These are phyloP conservation scores for Volvox carteri DNA, from an alignment of 163 green algal genomes.

Conservation along the genomic window DNA sequence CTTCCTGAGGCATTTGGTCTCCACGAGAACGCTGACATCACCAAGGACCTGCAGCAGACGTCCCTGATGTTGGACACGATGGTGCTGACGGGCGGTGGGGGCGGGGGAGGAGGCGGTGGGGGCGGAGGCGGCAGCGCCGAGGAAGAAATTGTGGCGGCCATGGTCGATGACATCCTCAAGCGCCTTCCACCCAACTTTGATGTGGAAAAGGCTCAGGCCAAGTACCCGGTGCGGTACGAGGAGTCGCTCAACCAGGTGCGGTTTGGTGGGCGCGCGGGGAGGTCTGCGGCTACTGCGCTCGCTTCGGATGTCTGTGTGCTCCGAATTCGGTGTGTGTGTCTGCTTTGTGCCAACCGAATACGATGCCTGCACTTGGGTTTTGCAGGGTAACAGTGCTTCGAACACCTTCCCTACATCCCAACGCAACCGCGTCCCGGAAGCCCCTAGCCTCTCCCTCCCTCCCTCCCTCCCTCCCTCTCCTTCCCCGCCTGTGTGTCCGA, in stretches of 20 bases:
- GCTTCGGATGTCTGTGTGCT: too few species aligned
- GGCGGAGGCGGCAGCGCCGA: constrained; percentile 44
- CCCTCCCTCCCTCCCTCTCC: neutral
- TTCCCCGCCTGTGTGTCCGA: neutral
- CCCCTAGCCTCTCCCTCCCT: neutral
- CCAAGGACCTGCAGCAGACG: constrained; percentile 70
- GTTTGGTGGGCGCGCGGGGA: too few species aligned
- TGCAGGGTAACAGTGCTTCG: too few species aligned
- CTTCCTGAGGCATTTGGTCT: constrained; percentile 84
- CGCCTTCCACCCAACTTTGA: constrained; percentile 83
- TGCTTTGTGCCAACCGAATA: too few species aligned
- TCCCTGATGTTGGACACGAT: constrained; percentile 78
- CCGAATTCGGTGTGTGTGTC: too few species aligned
- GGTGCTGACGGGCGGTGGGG: constrained; percentile 73
- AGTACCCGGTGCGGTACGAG: constrained; percentile 73
- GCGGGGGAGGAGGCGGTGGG: constrained; percentile 46
- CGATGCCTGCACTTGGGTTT: too few species aligned
- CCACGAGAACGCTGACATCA: constrained; percentile 88
- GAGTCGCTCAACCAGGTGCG: constrained; percentile 75
- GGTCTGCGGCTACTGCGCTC: neutral
- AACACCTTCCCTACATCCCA: too few species aligned
- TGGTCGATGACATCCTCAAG: constrained; percentile 76
- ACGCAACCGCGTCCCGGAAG: too few species aligned
- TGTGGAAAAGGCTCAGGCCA: constrained; percentile 73
- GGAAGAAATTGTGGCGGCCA: constrained; percentile 74